Evolutionary conservation across 768 basidiomycete species (phyloP).

Genomic region (Hygrophorus russula): DNA sequence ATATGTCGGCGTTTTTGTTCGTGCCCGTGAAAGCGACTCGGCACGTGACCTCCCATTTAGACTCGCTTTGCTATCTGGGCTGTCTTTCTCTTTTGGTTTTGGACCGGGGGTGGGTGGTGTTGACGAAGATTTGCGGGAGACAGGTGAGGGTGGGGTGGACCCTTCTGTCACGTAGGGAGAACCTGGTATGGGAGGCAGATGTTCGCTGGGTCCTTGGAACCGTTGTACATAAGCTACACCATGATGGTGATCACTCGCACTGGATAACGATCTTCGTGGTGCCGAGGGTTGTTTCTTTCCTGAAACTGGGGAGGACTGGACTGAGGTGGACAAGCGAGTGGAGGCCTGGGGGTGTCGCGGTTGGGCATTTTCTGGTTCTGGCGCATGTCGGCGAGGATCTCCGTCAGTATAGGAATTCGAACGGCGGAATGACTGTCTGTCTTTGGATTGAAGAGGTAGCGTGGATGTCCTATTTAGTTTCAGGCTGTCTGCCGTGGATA

Average conservation of each 20-base stretch:
- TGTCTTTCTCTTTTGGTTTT: constrained; percentile 15
- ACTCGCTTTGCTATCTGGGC: constrained; percentile 19
- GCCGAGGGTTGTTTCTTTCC: background rate
- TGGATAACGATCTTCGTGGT: constrained; percentile 19
- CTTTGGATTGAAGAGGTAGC: background rate
- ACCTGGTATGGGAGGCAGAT: constrained; percentile 55
- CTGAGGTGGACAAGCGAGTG: too few relatives aligned
- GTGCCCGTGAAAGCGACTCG: constrained; percentile 32
- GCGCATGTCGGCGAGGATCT: too few relatives aligned
- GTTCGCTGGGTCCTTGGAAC: constrained; percentile 19
- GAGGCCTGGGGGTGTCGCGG: too few relatives aligned
- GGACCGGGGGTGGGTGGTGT: constrained; percentile 12
- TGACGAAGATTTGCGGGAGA: constrained; percentile 29
- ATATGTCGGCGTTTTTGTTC: constrained; percentile 44
- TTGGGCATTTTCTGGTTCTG: too few relatives aligned
- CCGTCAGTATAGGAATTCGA: too few relatives aligned
- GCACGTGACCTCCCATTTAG: constrained; percentile 15
- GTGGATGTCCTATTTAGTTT: constrained; percentile 17
- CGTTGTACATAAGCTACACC: background rate
- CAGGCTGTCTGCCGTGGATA: constrained; percentile 14
- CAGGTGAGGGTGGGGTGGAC: constrained; percentile 45
- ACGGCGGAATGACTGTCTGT: too few relatives aligned
- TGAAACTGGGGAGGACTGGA: background rate
- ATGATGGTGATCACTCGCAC: constrained; percentile 12
- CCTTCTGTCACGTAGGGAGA: constrained; percentile 58